Base-by-base conservation (phyloP, 2,329 filamentous ascomycete species). In the Geoglossum cookeanum region DNA sequence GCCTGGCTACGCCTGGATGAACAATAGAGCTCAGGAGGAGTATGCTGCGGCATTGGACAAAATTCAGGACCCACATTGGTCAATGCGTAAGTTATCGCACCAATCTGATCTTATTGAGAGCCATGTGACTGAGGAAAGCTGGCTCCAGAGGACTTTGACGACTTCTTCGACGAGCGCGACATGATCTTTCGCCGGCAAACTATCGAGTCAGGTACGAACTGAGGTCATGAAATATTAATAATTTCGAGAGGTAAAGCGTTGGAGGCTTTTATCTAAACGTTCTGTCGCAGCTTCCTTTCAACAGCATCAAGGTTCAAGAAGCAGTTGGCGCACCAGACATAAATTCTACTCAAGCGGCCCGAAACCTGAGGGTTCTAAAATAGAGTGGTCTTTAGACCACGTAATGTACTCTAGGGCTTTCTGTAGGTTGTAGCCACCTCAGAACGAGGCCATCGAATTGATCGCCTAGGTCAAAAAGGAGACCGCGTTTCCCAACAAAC, bases 1-100 rank as follows among this genome's bases (percentile, higher is more conserved):
- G 59, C 75, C 75, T 6, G 74, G 77, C 2, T 74, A 72, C 51
- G 68, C 68, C 7, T 81, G 77, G 77, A 72, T 71, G 61, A 78
- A 72, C 60, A 78, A 76, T 65, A 79, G 78, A 63, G 75, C 76
- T 4, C 66, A 74, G 60, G 78, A 81, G 59, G 79, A 81, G 57
- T 75, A 71, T 61, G 68, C 73, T 48, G 69, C 75, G 30, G 74
- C 73, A 17, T 70, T 72, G 70, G 73, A 75, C 32, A 64, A 63
- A 60, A 62, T 81, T 52, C 63, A 78, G 54, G 76, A 81, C 64
- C 71, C 70, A 62, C 72, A 77, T 48, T 78, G 76, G 62, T 74
- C 67, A 63, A 63, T 74, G 60, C 63, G 73, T 75, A 63, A 61
- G 72, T 67, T 59, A 37, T n/a, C n/a, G 33, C 29, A 27, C 30